Conservation (phyloP, 139 green algal genomes). For the Auxenochlorella protothecoides region DNA sequence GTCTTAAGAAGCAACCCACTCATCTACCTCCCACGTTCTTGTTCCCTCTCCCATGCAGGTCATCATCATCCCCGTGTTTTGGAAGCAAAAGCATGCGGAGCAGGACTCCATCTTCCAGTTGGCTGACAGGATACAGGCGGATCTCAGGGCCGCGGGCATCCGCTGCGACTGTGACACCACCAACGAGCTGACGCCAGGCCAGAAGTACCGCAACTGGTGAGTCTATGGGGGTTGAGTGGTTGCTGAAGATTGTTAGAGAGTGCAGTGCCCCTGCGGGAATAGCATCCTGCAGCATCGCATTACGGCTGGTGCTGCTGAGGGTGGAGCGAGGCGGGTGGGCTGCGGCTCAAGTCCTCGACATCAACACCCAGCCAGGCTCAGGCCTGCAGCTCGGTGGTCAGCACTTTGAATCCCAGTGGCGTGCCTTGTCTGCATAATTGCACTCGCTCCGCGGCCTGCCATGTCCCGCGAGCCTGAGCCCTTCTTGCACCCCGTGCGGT, state of each 20-base stretch:
- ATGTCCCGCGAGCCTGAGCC: too few species aligned
- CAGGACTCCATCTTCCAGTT: slow-evolving; percentile 26
- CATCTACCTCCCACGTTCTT: too few species aligned
- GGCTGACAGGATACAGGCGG: slow-evolving; percentile 11
- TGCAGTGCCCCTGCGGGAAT: too few species aligned
- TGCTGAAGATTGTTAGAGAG: not conserved
- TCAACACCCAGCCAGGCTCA: too few species aligned
- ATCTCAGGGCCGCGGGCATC: slow-evolving; percentile 29
- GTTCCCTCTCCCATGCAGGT: slow-evolving; percentile 4
- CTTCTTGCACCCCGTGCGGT: not conserved
- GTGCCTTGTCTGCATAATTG: not conserved
- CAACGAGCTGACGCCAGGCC: slow-evolving; percentile 42
- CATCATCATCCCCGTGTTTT: slow-evolving; percentile 47
- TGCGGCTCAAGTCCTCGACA: too few species aligned
- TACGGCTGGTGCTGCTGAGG: not conserved
- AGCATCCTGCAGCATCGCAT: not conserved
- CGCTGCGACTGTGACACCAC: slow-evolving; percentile 32
- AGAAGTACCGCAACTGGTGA: slow-evolving; percentile 53
- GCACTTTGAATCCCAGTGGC: not conserved
- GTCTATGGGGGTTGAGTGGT: not conserved
- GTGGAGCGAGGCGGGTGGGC: too few species aligned
- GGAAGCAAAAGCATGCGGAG: slow-evolving; percentile 42
- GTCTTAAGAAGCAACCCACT: too few species aligned
- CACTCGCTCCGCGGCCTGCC: too few species aligned
- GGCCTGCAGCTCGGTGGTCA: too few species aligned